A percentile compares a stretch with the other conserved stretches of the same genome.
phyloP scores from a whole-genome alignment of 441 rosid genomes.

The Euphorbia schlechtendalii region DNA sequence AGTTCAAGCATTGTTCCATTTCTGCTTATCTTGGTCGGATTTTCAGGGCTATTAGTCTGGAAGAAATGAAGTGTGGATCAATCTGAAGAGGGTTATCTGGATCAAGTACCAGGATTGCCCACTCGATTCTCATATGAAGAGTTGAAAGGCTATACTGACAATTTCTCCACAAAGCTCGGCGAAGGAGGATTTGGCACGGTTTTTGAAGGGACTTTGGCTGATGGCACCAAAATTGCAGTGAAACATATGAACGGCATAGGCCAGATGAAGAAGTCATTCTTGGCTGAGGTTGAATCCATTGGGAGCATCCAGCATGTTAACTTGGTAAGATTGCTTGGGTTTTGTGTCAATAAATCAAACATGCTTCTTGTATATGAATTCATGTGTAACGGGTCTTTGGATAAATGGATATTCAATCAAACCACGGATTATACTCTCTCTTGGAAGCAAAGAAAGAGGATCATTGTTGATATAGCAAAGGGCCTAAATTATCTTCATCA shows the following conservation, averaged over 20 bases:
- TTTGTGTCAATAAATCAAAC: too few relatives aligned
- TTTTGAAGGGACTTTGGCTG: slow-evolving; percentile 4
- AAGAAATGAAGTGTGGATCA: neutral
- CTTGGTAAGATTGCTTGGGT: too few relatives aligned
- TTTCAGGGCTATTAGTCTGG: neutral
- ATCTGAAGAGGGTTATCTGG: slow-evolving; percentile 6
- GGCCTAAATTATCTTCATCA: too few relatives aligned
- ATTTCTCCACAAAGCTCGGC: slow-evolving; percentile 16
- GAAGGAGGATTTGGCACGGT: too few relatives aligned
- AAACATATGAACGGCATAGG: slow-evolving; percentile 7
- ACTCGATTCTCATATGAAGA: too few relatives aligned
- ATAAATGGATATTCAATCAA: too few relatives aligned
- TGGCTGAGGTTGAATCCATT: too few relatives aligned
- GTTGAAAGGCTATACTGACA: neutral
- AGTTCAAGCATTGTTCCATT: slow-evolving; percentile 3
- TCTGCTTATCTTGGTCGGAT: neutral
- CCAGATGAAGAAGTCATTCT: too few relatives aligned
- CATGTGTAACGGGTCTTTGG: too few relatives aligned
- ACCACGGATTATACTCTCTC: neutral
- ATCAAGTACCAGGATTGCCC: too few relatives aligned
- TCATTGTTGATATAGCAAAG: slow-evolving; percentile 13
- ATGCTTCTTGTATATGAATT: too few relatives aligned
- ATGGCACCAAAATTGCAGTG: slow-evolving; percentile 20
- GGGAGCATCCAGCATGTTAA: too few relatives aligned
- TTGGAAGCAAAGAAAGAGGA: slow-evolving; percentile 18